Base-by-base conservation (phyloP, 1,139 yeast species). In the Scheffersomyces cryptocercus region DNA sequence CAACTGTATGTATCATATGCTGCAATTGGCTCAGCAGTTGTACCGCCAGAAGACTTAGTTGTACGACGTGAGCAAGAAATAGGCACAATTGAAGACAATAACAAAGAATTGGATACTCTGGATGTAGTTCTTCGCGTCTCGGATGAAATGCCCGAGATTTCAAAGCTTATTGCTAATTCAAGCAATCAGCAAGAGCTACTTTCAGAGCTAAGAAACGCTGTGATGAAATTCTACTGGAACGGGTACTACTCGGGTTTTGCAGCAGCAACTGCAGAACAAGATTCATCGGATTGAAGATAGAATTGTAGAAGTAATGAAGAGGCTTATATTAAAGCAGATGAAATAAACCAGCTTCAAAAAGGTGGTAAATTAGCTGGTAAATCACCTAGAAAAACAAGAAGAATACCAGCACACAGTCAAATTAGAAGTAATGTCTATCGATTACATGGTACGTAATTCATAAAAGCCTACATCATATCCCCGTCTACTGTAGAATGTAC, bases 141-240 rank as follows among this genome's bases (percentile, higher is more conserved):
- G 20, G 24, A 11, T 7, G 13, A 12, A 29, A 28, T 10, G 8
- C 20, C 10, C 3, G 14, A 29, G 16, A 35, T 16, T 8, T 15
- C 9, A 3, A 9, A n/a, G 29, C 35, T 31, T 10, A 31, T 31
- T 11, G 11, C 11, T 11, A n/a, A 31, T n/a, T 15, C 42, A 6
- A 29, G 58, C 34, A 41, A 47, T 20, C 11, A 11, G 12, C 51
- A 51, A 2, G 53, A 49, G 26, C 41, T 68, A 31, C 51, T 52
- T 29, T 39, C 44, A 10, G 70, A 65, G 42, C 35, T 68, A 10
- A 65, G 63, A 42, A 46, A 55, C 5, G 14, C 64, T 5, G 47
- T 56, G 10, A 62, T 66, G 65, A 57, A 65, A 45, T 62, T 58
- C 51, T 69, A 61, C 49, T 69, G 74, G 74, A 50, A 61, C 29